These are phyloP conservation scores for Phyllosticta citriasiana DNA, from an alignment of 2,329 filamentous ascomycete species.

Conservation along the genomic window DNA sequence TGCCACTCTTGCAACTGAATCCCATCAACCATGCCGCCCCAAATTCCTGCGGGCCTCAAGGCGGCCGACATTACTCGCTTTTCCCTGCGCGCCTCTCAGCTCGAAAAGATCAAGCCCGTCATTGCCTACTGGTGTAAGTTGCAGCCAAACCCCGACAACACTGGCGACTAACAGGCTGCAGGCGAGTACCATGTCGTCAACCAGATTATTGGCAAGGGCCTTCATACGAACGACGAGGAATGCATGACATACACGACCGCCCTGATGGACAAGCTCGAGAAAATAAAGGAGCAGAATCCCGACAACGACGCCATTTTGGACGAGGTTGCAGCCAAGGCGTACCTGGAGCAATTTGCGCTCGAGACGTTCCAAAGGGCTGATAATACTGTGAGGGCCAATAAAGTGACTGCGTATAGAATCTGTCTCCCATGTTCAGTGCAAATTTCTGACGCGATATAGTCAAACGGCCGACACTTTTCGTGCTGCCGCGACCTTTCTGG, in stretches of 20 bases:
- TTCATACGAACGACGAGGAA: slow-evolving; percentile 71
- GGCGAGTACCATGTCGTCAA: slow-evolving; percentile 90
- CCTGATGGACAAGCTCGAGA: slow-evolving; percentile 86
- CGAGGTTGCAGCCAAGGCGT: slow-evolving; percentile 77
- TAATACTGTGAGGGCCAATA: slow-evolving; percentile 69
- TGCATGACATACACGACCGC: slow-evolving; percentile 69
- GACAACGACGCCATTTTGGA: slow-evolving; percentile 77
- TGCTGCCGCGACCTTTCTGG: slow-evolving; percentile 85
- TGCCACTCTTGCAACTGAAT: not conserved
- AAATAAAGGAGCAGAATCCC: slow-evolving; percentile 62
- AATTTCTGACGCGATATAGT: slow-evolving; percentile 32
- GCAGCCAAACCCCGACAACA: not conserved
- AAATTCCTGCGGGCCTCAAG: slow-evolving; percentile 63
- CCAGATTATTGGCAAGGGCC: slow-evolving; percentile 70
- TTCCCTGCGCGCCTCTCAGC: slow-evolving; percentile 70
- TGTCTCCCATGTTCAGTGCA: not conserved
- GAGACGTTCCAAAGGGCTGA: slow-evolving; percentile 82
- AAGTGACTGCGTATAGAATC: slow-evolving; percentile 59
- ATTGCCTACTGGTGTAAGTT: slow-evolving; percentile 89
- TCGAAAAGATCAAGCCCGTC: slow-evolving; percentile 74
- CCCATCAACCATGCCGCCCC: slow-evolving; percentile 53
- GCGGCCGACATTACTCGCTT: slow-evolving; percentile 76
- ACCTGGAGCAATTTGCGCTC: slow-evolving; percentile 86
- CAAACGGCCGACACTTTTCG: slow-evolving; percentile 92
- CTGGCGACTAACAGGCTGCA: slow-evolving; percentile 28